These are phyloP conservation scores for Brassica nigra DNA, from an alignment of 345 rosid species.

Conservation along the genomic window DNA sequence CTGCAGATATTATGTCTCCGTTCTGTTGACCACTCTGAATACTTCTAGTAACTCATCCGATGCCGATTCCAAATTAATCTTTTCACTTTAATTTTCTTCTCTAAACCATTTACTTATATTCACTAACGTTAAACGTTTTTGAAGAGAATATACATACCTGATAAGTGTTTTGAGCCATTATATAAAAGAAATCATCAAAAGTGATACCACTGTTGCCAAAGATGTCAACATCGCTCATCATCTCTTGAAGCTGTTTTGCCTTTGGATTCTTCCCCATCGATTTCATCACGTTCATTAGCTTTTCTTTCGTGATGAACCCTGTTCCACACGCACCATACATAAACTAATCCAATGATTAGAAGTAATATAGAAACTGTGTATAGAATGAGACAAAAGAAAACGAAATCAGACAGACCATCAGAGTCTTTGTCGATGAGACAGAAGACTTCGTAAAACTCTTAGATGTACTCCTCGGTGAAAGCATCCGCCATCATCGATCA, in stretches of 20 bases:
- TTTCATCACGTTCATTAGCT: slow-evolving; percentile 39
- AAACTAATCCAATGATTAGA: neutral
- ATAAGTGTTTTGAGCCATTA: neutral
- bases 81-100: neutral
- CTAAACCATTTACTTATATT: neutral
- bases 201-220: slow-evolving; percentile 38
- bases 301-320: slow-evolving; percentile 35
- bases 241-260: slow-evolving; percentile 31
- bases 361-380: neutral
- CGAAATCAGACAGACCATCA: slow-evolving; percentile 27
- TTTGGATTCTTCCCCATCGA: slow-evolving; percentile 44
- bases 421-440: slow-evolving; percentile 44
- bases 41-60: slow-evolving; percentile 39
- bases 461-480: slow-evolving; percentile 40
- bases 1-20: slow-evolving; percentile 29
- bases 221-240: slow-evolving; percentile 41
- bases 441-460: slow-evolving; percentile 43
- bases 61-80: slow-evolving; percentile 12
- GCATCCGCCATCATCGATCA: slow-evolving; percentile 36
- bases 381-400: neutral
- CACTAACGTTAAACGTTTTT: neutral
- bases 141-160: neutral
- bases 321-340: neutral
- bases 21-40: slow-evolving; percentile 39
- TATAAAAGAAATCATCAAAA: slow-evolving; percentile 42